A percentile compares a stretch with the other conserved stretches of the same genome.
phyloP scores from a whole-genome alignment of 352 stramenopile species.

The Globisporangium lucens region DNA sequence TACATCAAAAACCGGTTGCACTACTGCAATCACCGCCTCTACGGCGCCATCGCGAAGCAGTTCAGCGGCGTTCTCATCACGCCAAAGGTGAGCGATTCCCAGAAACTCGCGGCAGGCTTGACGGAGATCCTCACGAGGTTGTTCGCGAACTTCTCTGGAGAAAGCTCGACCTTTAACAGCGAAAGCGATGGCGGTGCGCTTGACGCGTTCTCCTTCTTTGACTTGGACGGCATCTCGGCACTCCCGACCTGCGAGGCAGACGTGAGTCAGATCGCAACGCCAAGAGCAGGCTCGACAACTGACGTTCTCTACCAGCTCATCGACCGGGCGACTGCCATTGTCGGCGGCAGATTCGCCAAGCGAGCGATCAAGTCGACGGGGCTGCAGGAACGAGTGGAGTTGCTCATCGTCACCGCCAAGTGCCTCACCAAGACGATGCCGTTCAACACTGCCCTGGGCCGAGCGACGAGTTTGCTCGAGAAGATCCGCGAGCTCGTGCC shows the following conservation, averaged over 20 bases:
- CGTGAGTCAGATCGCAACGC: slow-evolving; percentile 27
- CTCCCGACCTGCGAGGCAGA: slow-evolving; percentile 29
- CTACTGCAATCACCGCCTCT: slow-evolving; percentile 46
- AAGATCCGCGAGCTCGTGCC: not conserved
- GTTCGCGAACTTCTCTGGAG: slow-evolving; percentile 26
- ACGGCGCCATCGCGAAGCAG: slow-evolving; percentile 53
- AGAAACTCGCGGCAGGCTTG: slow-evolving; percentile 40
- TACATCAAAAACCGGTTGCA: slow-evolving; percentile 50
- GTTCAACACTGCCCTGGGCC: slow-evolving; percentile 41
- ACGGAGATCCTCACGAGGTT: slow-evolving; percentile 59
- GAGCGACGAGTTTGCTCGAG: not conserved
- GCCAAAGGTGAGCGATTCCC: slow-evolving; percentile 28
- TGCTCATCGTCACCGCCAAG: slow-evolving; percentile 58
- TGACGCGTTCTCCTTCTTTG: slow-evolving; percentile 53
- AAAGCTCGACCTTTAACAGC: not conserved
- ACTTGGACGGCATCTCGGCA: slow-evolving; percentile 32
- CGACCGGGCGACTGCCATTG: slow-evolving; percentile 53
- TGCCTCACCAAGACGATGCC: slow-evolving; percentile 38
- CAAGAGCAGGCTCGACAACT: slow-evolving; percentile 34
- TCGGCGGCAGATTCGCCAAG: slow-evolving; percentile 56
- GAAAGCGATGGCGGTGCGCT: slow-evolving; percentile 14
- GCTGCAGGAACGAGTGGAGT: slow-evolving; percentile 51
- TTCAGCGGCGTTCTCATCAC: slow-evolving; percentile 64
- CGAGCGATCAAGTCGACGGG: slow-evolving; percentile 44
- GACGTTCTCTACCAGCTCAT: slow-evolving; percentile 62